Evolutionary conservation across 441 rosid species (phyloP).

Genomic region (Croton setiger): DNA sequence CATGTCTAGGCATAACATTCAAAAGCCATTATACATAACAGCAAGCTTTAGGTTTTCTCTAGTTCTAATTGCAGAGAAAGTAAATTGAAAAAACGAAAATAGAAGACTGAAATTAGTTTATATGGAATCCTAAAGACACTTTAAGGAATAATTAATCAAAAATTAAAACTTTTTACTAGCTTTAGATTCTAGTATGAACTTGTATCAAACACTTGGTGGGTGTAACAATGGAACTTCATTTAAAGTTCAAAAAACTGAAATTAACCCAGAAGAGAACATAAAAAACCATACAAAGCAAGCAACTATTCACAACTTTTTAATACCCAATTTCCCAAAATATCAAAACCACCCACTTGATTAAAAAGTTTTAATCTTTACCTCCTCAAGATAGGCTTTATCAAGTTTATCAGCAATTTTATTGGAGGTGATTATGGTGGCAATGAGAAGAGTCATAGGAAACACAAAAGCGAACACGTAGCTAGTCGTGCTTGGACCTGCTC

Average conservation of each 20-base stretch:
- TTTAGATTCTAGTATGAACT: not conserved
- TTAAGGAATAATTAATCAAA: not conserved
- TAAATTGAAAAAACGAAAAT: too few relatives aligned
- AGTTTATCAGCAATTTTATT: slow-evolving; percentile 68
- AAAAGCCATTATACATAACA: not conserved
- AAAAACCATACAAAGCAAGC: not conserved
- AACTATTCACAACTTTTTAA: not conserved
- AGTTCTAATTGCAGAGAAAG: not conserved
- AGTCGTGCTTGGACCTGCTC: slow-evolving; percentile 58
- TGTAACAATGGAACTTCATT: not conserved
- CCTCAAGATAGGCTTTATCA: slow-evolving; percentile 65
- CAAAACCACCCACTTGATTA: not conserved
- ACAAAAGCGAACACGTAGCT: slow-evolving; percentile 62
- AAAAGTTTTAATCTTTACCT: slow-evolving; percentile 39
- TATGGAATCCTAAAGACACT: too few relatives aligned
- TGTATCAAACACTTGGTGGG: slow-evolving; percentile 5
- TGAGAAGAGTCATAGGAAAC: slow-evolving; percentile 67
- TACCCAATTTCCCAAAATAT: not conserved
- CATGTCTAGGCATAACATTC: not conserved
- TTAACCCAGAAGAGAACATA: not conserved
- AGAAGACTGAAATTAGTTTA: too few relatives aligned
- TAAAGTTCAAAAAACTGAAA: not conserved
- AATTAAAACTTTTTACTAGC: not conserved
- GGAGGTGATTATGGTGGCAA: slow-evolving; percentile 61
- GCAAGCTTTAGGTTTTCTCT: not conserved